Evolutionary conservation across 23 red algal genomes (phyloP).

Genomic region (Gracilaria gracilis): DNA sequence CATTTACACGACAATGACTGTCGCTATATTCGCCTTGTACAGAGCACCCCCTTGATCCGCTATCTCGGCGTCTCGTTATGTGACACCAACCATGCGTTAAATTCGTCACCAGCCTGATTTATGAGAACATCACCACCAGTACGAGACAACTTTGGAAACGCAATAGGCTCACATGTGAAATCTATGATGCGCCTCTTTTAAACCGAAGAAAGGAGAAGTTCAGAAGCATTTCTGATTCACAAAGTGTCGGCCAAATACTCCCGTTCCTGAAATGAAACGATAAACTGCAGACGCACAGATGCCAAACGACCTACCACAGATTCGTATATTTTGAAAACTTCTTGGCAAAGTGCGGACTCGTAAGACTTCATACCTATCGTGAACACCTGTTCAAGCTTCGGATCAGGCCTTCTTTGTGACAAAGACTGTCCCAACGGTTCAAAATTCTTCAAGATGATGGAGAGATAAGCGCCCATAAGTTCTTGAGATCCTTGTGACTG

Average conservation of each 20-base stretch:
- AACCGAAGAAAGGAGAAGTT: constrained; percentile 74
- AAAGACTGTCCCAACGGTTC: constrained; percentile 9
- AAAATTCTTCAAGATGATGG: constrained; percentile 70
- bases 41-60: constrained; percentile 58
- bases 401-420: constrained; percentile 41
- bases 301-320: constrained; percentile 40
- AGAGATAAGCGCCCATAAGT: constrained; percentile 57
- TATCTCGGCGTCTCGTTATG: constrained; percentile 35
- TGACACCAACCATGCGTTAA: background rate
- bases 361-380: constrained; percentile 75
- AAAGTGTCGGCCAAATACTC: constrained; percentile 84
- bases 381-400: constrained; percentile 84
- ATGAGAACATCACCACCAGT: constrained; percentile 4
- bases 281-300: constrained; percentile 64
- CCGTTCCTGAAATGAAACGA: constrained; percentile 91
- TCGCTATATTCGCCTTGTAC: constrained; percentile 96
- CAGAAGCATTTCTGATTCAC: constrained; percentile 90
- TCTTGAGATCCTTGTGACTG: constrained; percentile 7
- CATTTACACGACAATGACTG: constrained; percentile 93
- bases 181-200: constrained; percentile 2
- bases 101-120: background rate
- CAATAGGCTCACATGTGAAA: background rate
- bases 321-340: constrained; percentile 79
- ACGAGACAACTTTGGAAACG: constrained; percentile 30
- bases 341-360: constrained; percentile 30